Percentiles rank a stretch among this genome's conserved stretches.
Evolutionary conservation across 805 yeast species (phyloP).

Genomic region (Hanseniaspora vineae): DNA sequence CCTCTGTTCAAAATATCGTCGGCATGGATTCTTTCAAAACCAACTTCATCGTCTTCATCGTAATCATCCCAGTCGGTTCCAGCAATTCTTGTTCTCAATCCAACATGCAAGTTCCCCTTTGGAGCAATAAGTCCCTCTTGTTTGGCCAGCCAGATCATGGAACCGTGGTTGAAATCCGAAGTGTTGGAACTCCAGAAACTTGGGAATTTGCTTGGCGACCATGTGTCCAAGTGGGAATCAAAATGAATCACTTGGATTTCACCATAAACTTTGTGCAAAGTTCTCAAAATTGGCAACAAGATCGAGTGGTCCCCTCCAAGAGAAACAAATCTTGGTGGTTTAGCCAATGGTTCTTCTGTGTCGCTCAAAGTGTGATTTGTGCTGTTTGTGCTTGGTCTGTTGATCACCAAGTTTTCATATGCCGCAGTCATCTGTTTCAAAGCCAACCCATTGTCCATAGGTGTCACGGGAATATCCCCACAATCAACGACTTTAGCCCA

Average conservation of each 20-base stretch:
- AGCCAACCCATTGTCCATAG: constrained; percentile 54
- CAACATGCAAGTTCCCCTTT: constrained; percentile 56
- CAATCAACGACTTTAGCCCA: constrained; percentile 50
- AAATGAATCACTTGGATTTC: constrained; percentile 64
- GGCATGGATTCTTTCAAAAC: constrained; percentile 56
- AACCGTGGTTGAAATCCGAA: constrained; percentile 63
- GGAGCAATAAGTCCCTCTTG: constrained; percentile 52
- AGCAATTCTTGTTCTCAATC: constrained; percentile 59
- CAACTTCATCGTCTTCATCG: constrained; percentile 52
- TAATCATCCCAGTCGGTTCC: constrained; percentile 50
- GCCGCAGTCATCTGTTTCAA: constrained; percentile 47
- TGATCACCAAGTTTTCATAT: constrained; percentile 38
- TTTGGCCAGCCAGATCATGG: constrained; percentile 73
- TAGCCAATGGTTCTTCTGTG: constrained; percentile 3
- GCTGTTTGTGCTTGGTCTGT: constrained; percentile 11
- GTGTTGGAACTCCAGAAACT: constrained; percentile 45
- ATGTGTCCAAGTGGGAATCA: constrained; percentile 77
- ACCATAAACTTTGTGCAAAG: constrained; percentile 48
- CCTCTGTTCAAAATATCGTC: constrained; percentile 68
- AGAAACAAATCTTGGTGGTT: constrained; percentile 53
- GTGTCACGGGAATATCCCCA: constrained; percentile 57
- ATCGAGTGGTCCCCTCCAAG: constrained; percentile 81
- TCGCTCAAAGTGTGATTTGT: constrained; percentile 6
- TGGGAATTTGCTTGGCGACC: constrained; percentile 65
- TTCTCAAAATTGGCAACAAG: constrained; percentile 58